A percentile compares a stretch with the other conserved stretches of the same genome.
phyloP scores from a whole-genome alignment of 352 stramenopile species.

The Phytopythium helicoides region DNA sequence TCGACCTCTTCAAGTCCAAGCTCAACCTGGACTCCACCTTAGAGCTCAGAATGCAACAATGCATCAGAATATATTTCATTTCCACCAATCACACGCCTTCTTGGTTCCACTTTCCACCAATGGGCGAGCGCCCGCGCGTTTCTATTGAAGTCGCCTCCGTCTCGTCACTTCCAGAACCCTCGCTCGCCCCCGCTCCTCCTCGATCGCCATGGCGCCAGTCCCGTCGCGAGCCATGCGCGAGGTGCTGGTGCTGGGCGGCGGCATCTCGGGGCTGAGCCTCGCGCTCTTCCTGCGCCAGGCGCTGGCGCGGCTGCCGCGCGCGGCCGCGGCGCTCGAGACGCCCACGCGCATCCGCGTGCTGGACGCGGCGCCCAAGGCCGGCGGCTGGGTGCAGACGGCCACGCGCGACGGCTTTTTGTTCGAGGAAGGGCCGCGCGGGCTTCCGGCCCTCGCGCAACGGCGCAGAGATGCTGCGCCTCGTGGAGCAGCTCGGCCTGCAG shows the following conservation, averaged over 20 bases:
- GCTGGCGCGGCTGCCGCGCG: conserved; percentile 15
- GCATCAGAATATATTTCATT: neutral
- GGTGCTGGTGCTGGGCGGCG: conserved; percentile 80
- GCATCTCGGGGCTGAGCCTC: conserved; percentile 75
- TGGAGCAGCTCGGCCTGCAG: conserved; percentile 76
- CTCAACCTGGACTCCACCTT: conserved; percentile 19
- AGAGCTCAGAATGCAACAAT: too few species aligned
- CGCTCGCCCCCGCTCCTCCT: too few species aligned
- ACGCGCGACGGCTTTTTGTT: conserved; percentile 66
- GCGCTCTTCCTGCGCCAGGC: conserved; percentile 73
- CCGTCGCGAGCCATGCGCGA: conserved; percentile 22
- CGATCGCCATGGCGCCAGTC: conserved; percentile 2
- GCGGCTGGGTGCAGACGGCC: conserved; percentile 74
- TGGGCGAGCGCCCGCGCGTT: neutral
- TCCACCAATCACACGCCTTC: conserved; percentile 1
- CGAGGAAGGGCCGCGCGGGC: conserved; percentile 76
- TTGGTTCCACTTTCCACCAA: neutral
- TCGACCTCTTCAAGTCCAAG: conserved; percentile 56
- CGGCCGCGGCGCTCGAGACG: conserved; percentile 5
- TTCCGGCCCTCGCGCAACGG: conserved; percentile 86
- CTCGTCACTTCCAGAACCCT: neutral
- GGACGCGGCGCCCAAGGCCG: conserved; percentile 44
- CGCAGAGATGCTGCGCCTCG: conserved; percentile 78
- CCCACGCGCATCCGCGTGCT: conserved; percentile 65
- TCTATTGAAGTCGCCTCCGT: conserved; percentile 2